Base-by-base conservation (phyloP, 352 stramenopile genomes). In the Paralagenidium karlingii region DNA sequence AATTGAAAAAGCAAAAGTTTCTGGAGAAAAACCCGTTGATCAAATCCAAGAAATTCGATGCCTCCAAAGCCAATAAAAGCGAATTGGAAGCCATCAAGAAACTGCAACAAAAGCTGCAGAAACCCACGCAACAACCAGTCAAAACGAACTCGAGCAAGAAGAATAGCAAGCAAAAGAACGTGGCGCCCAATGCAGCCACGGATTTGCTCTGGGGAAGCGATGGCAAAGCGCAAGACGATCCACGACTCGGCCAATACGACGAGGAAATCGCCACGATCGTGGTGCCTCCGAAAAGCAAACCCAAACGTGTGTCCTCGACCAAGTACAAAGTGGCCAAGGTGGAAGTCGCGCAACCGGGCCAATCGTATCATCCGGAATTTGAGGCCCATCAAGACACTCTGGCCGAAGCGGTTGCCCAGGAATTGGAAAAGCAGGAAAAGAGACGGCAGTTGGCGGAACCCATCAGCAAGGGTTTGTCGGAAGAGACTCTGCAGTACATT, bases 291-390 rank as follows among this genome's bases (percentile, higher is more conserved):
- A 12, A 29, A 19, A 7, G 43, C 38, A 8, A 20, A 36, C 6
- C 28, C 34, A 13, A 32, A n/a, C n/a, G n/a, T n/a, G n/a, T n/a
- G n/a, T n/a, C n/a, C n/a, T 66, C 73, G 8, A 91, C 78, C 7
- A 63, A 61, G 42, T 52, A 89, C 63, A 71, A 74, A 33, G 43
- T 89, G 27, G 42, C 68, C n/a, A 78, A 67, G 43, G 78, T 91
- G 15, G 58, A 82, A 40, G 64, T 91, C 38, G 68, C 78, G 12
- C 65, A 57, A 18, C 61, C 68, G 1, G 78, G 78, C 1, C 78
- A 91, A 56, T 91, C 78, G 55, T 91, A 91, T 55, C 65, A 91
- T 55, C 78, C 78, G 10, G 70, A 86, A 43, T 87, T 87, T 47
- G 62, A 74, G 8, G 63, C 74, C 2, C 78, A 91, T 43, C 71